Conservation (phyloP, 2,329 filamentous ascomycete species). For the Hirsutella thompsonii region DNA sequence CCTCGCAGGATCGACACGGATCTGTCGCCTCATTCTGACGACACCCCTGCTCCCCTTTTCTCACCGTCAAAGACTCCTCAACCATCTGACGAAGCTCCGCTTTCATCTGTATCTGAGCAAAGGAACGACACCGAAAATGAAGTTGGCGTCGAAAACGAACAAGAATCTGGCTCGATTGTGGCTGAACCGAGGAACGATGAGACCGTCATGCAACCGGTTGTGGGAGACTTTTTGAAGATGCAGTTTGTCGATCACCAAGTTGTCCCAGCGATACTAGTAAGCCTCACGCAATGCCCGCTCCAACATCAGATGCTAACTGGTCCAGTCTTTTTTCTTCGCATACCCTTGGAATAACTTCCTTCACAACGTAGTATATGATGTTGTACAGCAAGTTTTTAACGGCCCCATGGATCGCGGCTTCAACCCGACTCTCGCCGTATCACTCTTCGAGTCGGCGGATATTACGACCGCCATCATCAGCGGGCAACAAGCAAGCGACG, state of each 20-base stretch:
- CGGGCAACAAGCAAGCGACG: slow-evolving; percentile 77
- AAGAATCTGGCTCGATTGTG: neutral
- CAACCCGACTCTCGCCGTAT: slow-evolving; percentile 79
- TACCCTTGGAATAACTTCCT: slow-evolving; percentile 99
- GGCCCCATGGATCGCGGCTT: slow-evolving; percentile 93
- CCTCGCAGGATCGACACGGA: slow-evolving; percentile 9
- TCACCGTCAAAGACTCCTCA: slow-evolving; percentile 9
- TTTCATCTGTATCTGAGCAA: slow-evolving; percentile 3
- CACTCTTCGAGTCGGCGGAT: slow-evolving; percentile 81
- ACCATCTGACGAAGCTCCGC: slow-evolving; percentile 1
- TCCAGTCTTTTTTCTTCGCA: slow-evolving; percentile 87
- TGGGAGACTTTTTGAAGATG: slow-evolving; percentile 89
- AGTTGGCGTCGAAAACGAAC: slow-evolving; percentile 1
- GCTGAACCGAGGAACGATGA: slow-evolving; percentile 7
- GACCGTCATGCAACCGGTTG: slow-evolving; percentile 48
- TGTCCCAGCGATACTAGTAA: slow-evolving; percentile 87
- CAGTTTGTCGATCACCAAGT: slow-evolving; percentile 92
- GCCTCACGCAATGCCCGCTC: too few relatives aligned
- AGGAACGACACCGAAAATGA: slow-evolving; percentile 2
- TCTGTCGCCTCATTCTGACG: slow-evolving; percentile 47
- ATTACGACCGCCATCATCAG: slow-evolving; percentile 87
- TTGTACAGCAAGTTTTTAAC: slow-evolving; percentile 98
- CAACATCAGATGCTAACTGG: slow-evolving; percentile 2
- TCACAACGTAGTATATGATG: slow-evolving; percentile 97
- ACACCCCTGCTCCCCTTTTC: slow-evolving; percentile 53